Base-by-base conservation (phyloP, 2,329 filamentous ascomycete genomes). In the Amylocarpus encephaloides region DNA sequence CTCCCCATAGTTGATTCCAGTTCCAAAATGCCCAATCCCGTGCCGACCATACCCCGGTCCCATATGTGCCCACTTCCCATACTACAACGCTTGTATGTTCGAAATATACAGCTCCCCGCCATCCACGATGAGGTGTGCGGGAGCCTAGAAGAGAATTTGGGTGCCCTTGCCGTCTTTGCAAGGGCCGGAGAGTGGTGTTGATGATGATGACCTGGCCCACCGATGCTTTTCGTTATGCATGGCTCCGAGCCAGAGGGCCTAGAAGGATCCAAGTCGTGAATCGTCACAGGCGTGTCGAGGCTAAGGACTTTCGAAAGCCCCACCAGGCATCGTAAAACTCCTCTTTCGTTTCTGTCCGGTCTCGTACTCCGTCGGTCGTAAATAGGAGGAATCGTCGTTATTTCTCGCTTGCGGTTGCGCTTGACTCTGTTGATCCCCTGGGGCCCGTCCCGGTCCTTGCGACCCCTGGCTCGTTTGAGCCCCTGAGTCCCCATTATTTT, bases 271-370 rank as follows among this genome's bases (percentile, higher is more conserved):
- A 13, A 36, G 15, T 10, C 34, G 34, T 36, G 7, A 36, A 36
- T 36, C 34, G 12, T 36, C 4, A 36, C 5, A 36, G 12, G 15
- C 15, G 5, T 36, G 12, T 35, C 26, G 16, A 34, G 15, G 13
- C 42, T 55, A 60, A 40, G 54, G 50, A 49, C 53, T 58, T 40
- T 60, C 59, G 49, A 59, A 63, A 16, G 45, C 30, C 16, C 51
- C 55, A 2, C 52, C 55, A 2, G 61, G 55, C 42, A 64, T 54
- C 7, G 59, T 62, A 41, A 62, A 64, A 43, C 61, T 63, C 38
- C 62, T 54, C 49, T 61, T 64, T 30, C 62, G 52, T 35, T 59
- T 63, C 16, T 65, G 62, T 18, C 54, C 56, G 7, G 55, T 55
- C 32, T 63, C 61, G 33, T 62, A 64, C 19, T 59, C 55, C 11